Percentiles rank a stretch among this genome's conserved stretches.
Evolutionary conservation across 768 basidiomycete species (phyloP).

Genomic region (Mycena polygramma): DNA sequence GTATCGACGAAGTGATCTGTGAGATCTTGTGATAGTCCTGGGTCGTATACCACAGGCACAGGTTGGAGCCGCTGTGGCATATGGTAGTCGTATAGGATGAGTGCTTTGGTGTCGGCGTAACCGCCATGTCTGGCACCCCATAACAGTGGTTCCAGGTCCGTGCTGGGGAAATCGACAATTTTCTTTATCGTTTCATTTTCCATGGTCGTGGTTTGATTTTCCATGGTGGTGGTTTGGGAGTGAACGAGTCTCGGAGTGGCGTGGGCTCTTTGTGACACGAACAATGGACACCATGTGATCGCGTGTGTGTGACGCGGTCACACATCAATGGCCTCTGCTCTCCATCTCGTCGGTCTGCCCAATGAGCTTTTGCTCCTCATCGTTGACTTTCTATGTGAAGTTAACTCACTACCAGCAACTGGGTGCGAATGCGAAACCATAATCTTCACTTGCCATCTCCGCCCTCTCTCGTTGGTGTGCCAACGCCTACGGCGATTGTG

Average conservation of each 20-base stretch:
- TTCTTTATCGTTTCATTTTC: neutral
- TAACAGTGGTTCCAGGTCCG: neutral
- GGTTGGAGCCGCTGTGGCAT: constrained; percentile 18
- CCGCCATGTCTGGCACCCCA: neutral
- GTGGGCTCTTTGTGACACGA: neutral
- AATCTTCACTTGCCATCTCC: constrained; percentile 7
- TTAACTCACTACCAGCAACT: no score
- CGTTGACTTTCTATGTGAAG: neutral
- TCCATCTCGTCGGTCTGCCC: constrained; percentile 16
- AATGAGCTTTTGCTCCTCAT: constrained; percentile 25
- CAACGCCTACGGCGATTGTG: constrained; percentile 8
- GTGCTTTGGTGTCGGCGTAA: constrained; percentile 3
- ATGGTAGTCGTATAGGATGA: constrained; percentile 24
- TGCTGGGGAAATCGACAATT: constrained; percentile 1
- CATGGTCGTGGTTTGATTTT: neutral
- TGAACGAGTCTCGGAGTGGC: neutral
- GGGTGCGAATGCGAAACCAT: neutral
- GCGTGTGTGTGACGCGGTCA: neutral
- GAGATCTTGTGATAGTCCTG: neutral
- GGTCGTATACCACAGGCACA: neutral
- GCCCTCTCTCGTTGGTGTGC: constrained; percentile 15
- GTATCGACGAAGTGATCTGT: neutral
- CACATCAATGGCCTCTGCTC: constrained; percentile 2
- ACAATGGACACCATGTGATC: neutral
- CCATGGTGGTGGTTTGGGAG: no score